Evolutionary conservation across 257 asterid genomes (phyloP).

Genomic region (Voacanga thouarsii): DNA sequence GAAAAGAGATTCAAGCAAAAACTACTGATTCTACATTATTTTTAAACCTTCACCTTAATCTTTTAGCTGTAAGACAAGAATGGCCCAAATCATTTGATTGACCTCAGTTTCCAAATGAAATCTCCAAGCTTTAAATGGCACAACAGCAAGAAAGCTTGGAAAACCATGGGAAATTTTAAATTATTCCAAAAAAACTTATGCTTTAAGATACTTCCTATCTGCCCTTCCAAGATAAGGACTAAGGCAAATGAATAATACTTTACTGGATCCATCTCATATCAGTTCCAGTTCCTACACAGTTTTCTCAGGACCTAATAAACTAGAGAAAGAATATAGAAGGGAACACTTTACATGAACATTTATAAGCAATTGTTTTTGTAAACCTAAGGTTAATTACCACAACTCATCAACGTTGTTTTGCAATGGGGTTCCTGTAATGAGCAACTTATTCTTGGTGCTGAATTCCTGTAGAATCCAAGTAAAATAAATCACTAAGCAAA

Average conservation of each 20-base stretch:
- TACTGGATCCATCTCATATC: background rate
- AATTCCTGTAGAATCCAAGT: conserved; percentile 61
- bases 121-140: background rate
- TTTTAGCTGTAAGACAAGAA: background rate
- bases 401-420: conserved; percentile 99
- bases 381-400: conserved; percentile 46
- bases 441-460: conserved; percentile 94
- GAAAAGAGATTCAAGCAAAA: background rate
- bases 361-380: background rate
- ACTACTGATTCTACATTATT: background rate
- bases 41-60: background rate
- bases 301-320: background rate
- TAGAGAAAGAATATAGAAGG: background rate
- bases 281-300: background rate
- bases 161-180: background rate
- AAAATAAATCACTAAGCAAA: conserved; percentile 4
- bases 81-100: background rate
- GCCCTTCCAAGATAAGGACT: background rate
- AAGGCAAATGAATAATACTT: background rate
- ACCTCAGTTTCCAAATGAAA: background rate
- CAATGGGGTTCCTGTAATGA: conserved; percentile 95
- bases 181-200: background rate
- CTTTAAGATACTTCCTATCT: background rate
- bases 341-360: background rate
- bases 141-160: background rate